These are phyloP conservation scores for Saccharomycopsis oosterbeekiorum DNA, from an alignment of 805 yeast genomes.

Conservation along the genomic window DNA sequence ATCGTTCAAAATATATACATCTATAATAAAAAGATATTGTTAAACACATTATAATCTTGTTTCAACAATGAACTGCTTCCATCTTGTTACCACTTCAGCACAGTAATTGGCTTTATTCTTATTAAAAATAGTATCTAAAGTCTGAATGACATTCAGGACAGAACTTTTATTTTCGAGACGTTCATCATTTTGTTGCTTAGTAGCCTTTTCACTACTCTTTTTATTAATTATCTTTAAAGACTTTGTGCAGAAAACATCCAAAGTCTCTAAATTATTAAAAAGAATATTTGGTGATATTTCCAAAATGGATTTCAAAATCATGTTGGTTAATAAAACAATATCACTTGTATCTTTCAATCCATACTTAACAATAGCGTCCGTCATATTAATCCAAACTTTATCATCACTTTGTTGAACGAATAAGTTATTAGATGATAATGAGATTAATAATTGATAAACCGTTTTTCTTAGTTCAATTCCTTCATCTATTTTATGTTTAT, in stretches of 20 bases:
- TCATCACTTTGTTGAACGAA: neutral
- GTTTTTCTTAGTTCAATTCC: conserved; percentile 66
- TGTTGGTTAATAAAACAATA: conserved; percentile 9
- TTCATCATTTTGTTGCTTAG: conserved; percentile 16
- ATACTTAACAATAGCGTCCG: conserved; percentile 3
- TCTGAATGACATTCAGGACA: neutral
- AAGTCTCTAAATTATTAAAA: conserved; percentile 1
- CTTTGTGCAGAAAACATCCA: conserved; percentile 7
- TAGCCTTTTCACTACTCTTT: conserved; percentile 15
- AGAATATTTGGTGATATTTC: neutral
- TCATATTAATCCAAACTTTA: neutral
- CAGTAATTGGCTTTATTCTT: neutral
- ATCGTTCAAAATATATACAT: neutral
- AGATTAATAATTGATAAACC: conserved; percentile 52
- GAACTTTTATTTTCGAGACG: conserved; percentile 7
- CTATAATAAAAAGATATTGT: neutral
- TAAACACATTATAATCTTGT: neutral
- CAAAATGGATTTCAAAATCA: conserved; percentile 6
- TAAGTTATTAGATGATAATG: neutral
- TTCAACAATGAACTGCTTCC: neutral
- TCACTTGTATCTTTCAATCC: conserved; percentile 17
- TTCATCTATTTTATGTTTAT: conserved; percentile 71
- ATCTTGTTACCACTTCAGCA: neutral
- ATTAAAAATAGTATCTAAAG: neutral
- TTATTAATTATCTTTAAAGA: conserved; percentile 10